phyloP scores from a whole-genome alignment of 1,139 yeast species.

The Debaryomyces nepalensis region DNA sequence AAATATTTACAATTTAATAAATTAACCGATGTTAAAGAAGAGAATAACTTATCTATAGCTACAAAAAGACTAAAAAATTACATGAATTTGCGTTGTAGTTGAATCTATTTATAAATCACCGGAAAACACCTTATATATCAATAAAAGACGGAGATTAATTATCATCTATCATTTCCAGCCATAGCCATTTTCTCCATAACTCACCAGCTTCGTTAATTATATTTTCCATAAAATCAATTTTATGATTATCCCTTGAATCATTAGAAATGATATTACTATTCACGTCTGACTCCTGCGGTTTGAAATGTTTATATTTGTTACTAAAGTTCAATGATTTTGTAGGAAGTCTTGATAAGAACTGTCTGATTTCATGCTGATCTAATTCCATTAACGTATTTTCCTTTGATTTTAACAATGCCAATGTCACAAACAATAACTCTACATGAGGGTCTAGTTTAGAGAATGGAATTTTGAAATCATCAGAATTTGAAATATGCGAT shows the following conservation, averaged over 20 bases:
- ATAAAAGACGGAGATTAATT: too few relatives aligned
- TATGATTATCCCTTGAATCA: slow-evolving; percentile 37
- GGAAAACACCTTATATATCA: too few relatives aligned
- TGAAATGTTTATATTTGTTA: slow-evolving; percentile 40
- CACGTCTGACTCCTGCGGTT: slow-evolving; percentile 26
- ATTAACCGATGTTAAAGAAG: too few relatives aligned
- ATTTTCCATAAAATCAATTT: slow-evolving; percentile 66
- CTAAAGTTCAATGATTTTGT: slow-evolving; percentile 43
- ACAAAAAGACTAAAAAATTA: too few relatives aligned
- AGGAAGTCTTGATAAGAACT: slow-evolving; percentile 65
- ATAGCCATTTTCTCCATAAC: slow-evolving; percentile 85
- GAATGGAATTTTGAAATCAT: slow-evolving; percentile 52
- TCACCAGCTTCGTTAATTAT: slow-evolving; percentile 82
- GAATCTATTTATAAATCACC: too few relatives aligned
- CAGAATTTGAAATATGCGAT: slow-evolving; percentile 7
- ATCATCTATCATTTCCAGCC: slow-evolving; percentile 68
- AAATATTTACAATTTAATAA: too few relatives aligned
- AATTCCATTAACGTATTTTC: slow-evolving; percentile 79
- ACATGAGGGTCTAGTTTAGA: slow-evolving; percentile 76
- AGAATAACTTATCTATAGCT: too few relatives aligned
- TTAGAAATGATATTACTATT: slow-evolving; percentile 35
- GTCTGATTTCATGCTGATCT: slow-evolving; percentile 88
- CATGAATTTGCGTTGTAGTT: too few relatives aligned
- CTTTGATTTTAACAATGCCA: slow-evolving; percentile 80
- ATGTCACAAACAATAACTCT: slow-evolving; percentile 74